Evolutionary conservation across 441 rosid genomes (phyloP).

Genomic region (Adansonia rubrostipa): DNA sequence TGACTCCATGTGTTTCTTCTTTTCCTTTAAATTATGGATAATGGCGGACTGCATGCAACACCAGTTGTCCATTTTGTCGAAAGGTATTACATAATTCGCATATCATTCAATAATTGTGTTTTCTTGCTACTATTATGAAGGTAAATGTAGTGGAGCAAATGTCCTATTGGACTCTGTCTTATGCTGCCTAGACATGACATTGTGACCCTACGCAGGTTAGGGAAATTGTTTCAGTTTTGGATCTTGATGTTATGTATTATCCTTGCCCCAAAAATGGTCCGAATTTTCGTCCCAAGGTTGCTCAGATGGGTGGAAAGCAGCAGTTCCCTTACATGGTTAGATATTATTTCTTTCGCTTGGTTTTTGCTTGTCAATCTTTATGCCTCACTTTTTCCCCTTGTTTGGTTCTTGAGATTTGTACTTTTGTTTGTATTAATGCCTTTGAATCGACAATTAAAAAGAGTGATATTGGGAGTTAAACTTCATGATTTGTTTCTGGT

Average conservation of each 20-base stretch:
- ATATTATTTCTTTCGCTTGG: conserved; percentile 30
- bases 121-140: conserved; percentile 5
- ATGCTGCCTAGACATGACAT: neutral
- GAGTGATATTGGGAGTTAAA: conserved; percentile 15
- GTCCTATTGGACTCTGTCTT: conserved; percentile 1
- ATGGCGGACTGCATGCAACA: conserved; percentile 35
- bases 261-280: conserved; percentile 94
- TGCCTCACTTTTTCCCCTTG: neutral
- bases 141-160: neutral
- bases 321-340: conserved; percentile 96
- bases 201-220: conserved; percentile 63
- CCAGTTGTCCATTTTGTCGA: conserved; percentile 96
- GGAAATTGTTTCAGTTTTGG: conserved; percentile 88
- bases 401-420: conserved; percentile 2
- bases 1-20: conserved; percentile 31
- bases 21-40: conserved; percentile 30
- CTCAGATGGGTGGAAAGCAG: conserved; percentile 80
- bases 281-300: conserved; percentile 77
- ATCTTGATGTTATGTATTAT: conserved; percentile 86
- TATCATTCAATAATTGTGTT: neutral
- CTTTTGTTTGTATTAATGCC: neutral
- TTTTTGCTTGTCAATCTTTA: neutral
- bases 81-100: conserved; percentile 56
- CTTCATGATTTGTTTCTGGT: conserved; percentile 26
- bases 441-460: neutral